Evolutionary conservation across 2,329 filamentous ascomycete genomes (phyloP).

Genomic region (Incumbomyces delicatus): DNA sequence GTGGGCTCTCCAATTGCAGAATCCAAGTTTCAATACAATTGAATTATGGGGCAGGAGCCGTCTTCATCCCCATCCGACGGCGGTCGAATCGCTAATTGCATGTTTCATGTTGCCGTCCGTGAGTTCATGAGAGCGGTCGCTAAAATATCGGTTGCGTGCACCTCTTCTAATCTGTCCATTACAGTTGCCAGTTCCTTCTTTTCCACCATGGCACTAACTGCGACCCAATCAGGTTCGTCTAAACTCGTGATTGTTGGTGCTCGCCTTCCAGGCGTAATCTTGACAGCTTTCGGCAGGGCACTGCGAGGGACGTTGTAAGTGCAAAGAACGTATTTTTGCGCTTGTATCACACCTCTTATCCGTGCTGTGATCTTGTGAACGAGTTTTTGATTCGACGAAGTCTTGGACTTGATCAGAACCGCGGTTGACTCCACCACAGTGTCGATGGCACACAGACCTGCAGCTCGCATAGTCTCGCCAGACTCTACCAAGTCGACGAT

Average conservation of each 20-base stretch:
- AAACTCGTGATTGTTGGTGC: conserved; percentile 85
- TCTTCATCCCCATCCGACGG: too few species aligned
- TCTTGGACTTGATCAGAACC: conserved; percentile 82
- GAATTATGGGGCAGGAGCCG: too few species aligned
- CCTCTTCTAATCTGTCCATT: conserved; percentile 72
- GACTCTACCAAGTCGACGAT: conserved; percentile 98
- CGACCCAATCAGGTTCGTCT: conserved; percentile 84
- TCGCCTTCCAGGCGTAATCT: conserved; percentile 85
- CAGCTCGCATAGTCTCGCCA: conserved; percentile 94
- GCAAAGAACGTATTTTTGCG: conserved; percentile 87
- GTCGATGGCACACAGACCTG: conserved; percentile 85
- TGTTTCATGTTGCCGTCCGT: conserved; percentile 31
- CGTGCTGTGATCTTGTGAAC: conserved; percentile 76
- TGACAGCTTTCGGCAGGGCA: conserved; percentile 56
- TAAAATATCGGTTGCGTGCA: conserved; percentile 76
- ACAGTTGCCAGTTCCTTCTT: conserved; percentile 73
- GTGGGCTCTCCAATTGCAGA: too few species aligned
- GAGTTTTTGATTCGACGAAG: conserved; percentile 67
- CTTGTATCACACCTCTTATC: conserved; percentile 88
- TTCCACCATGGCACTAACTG: conserved; percentile 88
- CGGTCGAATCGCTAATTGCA: too few species aligned
- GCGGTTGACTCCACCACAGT: conserved; percentile 84
- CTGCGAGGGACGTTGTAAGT: conserved; percentile 83
- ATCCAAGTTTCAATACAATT: too few species aligned
- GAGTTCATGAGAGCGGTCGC: conserved; percentile 81